Evolutionary conservation across 768 basidiomycete species (phyloP).

Genomic region (Dictyophora rubrovolvata): DNA sequence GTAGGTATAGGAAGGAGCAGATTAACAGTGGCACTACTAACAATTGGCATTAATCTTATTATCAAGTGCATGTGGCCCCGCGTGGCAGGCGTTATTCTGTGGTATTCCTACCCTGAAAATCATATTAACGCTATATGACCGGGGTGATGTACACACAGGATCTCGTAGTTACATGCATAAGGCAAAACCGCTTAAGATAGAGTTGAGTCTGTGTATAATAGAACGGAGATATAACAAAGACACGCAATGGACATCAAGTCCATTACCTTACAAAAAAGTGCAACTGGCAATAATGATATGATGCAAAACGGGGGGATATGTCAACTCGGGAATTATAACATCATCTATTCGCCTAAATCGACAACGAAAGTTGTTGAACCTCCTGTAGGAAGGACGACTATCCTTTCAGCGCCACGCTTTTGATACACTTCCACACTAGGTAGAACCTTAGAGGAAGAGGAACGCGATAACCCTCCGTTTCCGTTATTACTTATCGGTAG

Average conservation of each 20-base stretch:
- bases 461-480: slow-evolving; percentile 34
- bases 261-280: background rate
- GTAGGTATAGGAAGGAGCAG: no score
- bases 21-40: no score
- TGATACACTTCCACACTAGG: slow-evolving; percentile 76
- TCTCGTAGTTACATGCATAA: no score
- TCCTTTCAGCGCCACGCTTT: slow-evolving; percentile 70
- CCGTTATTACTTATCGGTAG: slow-evolving; percentile 38
- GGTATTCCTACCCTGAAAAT: no score
- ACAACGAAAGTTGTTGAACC: slow-evolving; percentile 75
- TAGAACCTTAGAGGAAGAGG: slow-evolving; percentile 32
- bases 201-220: background rate
- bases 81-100: no score
- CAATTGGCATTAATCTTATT: no score
- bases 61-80: no score
- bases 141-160: no score
- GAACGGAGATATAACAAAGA: background rate
- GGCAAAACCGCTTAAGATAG: no score
- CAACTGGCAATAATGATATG: background rate
- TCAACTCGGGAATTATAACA: background rate
- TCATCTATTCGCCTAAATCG: slow-evolving; percentile 43
- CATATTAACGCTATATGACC: no score
- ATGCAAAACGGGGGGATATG: background rate
- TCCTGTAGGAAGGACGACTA: slow-evolving; percentile 74
- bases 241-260: background rate